Evolutionary conservation across 306 rosid species (phyloP).

Genomic region (Acmispon strigosus): DNA sequence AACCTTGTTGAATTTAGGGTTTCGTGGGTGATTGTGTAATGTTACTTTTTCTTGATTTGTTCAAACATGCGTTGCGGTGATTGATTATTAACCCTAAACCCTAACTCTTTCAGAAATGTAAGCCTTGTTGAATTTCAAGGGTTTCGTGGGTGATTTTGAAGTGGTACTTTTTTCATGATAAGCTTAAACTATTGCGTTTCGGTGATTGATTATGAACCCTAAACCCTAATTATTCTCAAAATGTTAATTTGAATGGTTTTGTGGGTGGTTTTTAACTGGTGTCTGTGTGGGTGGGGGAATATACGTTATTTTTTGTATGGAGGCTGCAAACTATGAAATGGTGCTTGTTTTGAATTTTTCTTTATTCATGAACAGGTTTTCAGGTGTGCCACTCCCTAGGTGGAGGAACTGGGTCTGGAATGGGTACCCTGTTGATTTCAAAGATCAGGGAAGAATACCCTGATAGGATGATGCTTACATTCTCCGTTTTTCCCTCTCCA

Average conservation of each 20-base stretch:
- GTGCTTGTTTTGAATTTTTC: background rate
- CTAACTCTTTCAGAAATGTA: no score
- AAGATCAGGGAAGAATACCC: constrained; percentile 41
- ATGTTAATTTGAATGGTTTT: background rate
- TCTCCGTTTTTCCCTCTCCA: constrained; percentile 36
- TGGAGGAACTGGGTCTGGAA: constrained; percentile 81
- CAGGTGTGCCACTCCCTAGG: constrained; percentile 76
- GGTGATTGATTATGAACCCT: no score
- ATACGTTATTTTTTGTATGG: background rate
- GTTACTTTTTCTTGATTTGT: no score
- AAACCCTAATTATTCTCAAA: no score
- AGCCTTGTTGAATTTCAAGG: background rate
- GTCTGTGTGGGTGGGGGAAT: background rate
- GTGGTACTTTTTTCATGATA: background rate
- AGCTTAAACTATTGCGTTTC: no score
- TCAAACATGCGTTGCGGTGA: no score
- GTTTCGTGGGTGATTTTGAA: background rate
- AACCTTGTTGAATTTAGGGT: background rate
- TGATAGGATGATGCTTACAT: constrained; percentile 40
- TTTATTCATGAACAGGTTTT: constrained; percentile 35
- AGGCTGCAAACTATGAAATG: background rate
- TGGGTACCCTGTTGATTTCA: constrained; percentile 66
- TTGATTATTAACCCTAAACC: no score
- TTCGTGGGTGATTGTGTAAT: background rate
- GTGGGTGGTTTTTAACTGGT: background rate